Conservation (phyloP, 805 yeast species). For the Peterozyma toletana region DNA sequence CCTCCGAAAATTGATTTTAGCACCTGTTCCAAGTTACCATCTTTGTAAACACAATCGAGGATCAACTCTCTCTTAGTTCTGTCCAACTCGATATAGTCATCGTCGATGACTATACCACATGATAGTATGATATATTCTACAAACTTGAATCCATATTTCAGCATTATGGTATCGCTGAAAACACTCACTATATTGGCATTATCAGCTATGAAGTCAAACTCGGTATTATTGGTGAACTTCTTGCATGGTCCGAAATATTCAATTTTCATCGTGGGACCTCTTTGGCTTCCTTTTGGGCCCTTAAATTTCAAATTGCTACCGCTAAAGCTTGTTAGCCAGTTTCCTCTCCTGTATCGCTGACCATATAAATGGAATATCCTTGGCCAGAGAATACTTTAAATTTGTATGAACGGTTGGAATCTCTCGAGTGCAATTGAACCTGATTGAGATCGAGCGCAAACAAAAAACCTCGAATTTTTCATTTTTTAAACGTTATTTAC, state of each 20-base stretch:
- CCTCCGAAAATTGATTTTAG: background rate
- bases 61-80: conserved; percentile 5
- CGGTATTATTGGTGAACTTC: conserved; percentile 14
- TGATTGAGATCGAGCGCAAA: too few species aligned
- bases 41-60: background rate
- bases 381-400: too few species aligned
- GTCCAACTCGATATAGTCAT: conserved; percentile 18
- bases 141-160: conserved; percentile 13
- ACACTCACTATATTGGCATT: background rate
- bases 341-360: too few species aligned
- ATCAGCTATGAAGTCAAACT: conserved; percentile 8
- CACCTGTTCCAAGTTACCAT: background rate
- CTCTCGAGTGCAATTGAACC: too few species aligned
- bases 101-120: conserved; percentile 21
- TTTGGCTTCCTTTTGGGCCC: background rate
- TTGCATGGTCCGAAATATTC: conserved; percentile 26
- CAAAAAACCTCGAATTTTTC: too few species aligned
- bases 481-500: too few species aligned
- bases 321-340: too few species aligned
- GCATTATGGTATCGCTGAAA: background rate
- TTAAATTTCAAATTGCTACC: too few species aligned
- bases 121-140: conserved; percentile 12
- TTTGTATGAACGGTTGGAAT: too few species aligned
- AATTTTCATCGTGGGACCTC: conserved; percentile 9
- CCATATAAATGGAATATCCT: too few species aligned